phyloP scores from a whole-genome alignment of 176 grass and related monocot species.

The Neostapfia colusana region DNA sequence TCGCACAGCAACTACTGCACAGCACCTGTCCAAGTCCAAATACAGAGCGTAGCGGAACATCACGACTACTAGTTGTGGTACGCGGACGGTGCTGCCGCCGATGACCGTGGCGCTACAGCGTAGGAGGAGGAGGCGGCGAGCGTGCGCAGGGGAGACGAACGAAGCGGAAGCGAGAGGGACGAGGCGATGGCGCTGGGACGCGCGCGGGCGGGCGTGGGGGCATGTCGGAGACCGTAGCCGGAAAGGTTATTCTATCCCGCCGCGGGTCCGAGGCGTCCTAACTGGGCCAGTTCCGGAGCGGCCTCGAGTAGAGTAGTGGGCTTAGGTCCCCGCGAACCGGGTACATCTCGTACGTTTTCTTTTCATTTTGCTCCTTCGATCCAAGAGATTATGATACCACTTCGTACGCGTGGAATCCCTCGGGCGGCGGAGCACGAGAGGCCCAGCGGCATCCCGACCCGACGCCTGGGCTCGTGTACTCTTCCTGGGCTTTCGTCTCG shows the following conservation, averaged over 20 bases:
- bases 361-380: background rate
- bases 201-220: constrained; percentile 43
- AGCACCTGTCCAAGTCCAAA: too few species aligned
- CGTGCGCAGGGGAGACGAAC: background rate
- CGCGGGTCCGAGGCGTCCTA: background rate
- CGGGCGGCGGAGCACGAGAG: background rate
- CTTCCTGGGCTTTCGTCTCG: background rate
- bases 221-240: constrained; percentile 48
- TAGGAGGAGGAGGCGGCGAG: background rate
- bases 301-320: constrained; percentile 16
- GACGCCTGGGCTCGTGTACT: background rate
- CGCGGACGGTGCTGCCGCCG: background rate
- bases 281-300: constrained; percentile 8
- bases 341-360: background rate
- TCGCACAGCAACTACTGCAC: too few species aligned
- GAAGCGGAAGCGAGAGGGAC: background rate
- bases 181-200: constrained; percentile 36
- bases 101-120: background rate
- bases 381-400: background rate
- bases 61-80: background rate
- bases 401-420: background rate
- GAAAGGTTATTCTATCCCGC: background rate
- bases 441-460: background rate
- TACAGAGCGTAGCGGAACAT: too few species aligned
- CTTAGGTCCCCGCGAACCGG: background rate